A percentile compares a stretch with the other conserved stretches of the same genome.
These are phyloP conservation scores for Beta vulgaris DNA, from an alignment of 148 eudicot species.

Conservation along the genomic window DNA sequence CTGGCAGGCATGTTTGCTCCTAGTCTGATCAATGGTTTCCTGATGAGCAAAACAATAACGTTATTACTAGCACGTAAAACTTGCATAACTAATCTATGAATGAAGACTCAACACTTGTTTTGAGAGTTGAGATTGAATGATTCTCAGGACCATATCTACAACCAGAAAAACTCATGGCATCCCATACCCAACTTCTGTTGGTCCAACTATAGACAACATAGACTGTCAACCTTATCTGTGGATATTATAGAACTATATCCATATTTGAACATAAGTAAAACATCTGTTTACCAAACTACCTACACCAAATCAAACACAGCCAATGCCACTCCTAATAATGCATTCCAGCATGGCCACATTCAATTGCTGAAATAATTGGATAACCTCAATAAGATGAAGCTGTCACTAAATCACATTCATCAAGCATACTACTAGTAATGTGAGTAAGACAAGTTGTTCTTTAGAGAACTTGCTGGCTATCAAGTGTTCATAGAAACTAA, in stretches of 20 bases:
- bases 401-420: not conserved
- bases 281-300: not conserved
- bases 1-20: constrained; percentile 96
- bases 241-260: constrained; percentile 19
- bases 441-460: not conserved
- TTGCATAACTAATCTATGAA: not conserved
- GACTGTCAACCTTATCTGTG: constrained; percentile 20
- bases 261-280: not conserved
- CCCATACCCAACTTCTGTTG: constrained; percentile 23
- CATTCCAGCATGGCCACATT: constrained; percentile 25
- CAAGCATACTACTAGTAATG: not conserved
- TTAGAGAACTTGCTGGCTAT: not conserved
- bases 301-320: constrained; percentile 14
- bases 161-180: constrained; percentile 5
- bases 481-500: not conserved
- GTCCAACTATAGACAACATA: constrained; percentile 13
- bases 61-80: not conserved
- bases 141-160: not conserved
- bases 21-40: constrained; percentile 79
- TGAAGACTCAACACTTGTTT: not conserved
- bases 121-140: not conserved
- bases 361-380: constrained; percentile 19
- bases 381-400: constrained; percentile 1
- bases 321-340: constrained; percentile 22
- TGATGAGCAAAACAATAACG: constrained; percentile 17